These are phyloP conservation scores for Zalerion maritima DNA, from an alignment of 495 filamentous ascomycete genomes.

Conservation along the genomic window DNA sequence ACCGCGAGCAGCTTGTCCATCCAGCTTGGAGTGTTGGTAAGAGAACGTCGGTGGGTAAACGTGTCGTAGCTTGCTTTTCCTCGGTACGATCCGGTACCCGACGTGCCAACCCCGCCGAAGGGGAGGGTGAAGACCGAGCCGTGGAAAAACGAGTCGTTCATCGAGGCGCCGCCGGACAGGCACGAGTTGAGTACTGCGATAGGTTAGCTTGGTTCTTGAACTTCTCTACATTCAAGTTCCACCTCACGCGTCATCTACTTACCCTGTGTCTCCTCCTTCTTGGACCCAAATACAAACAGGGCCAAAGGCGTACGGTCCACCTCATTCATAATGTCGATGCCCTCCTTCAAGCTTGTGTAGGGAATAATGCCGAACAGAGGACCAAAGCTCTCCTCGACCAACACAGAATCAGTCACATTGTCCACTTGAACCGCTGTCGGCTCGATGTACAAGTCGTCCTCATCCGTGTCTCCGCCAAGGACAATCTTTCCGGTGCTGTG, in stretches of 20 bases:
- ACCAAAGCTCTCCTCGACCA: slow-evolving; percentile 76
- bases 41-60: slow-evolving; percentile 66
- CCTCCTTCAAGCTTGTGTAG: slow-evolving; percentile 62
- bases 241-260: slow-evolving; percentile 9
- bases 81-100: slow-evolving; percentile 70
- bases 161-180: slow-evolving; percentile 61
- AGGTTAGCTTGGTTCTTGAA: slow-evolving; percentile 6
- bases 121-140: slow-evolving; percentile 57
- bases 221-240: slow-evolving; percentile 7
- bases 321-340: slow-evolving; percentile 58
- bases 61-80: slow-evolving; percentile 71
- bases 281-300: slow-evolving; percentile 71
- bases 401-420: slow-evolving; percentile 58
- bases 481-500: slow-evolving; percentile 69
- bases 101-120: slow-evolving; percentile 85
- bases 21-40: slow-evolving; percentile 68
- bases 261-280: slow-evolving; percentile 55
- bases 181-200: slow-evolving; percentile 41
- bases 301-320: slow-evolving; percentile 70
- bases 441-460: slow-evolving; percentile 63
- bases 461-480: slow-evolving; percentile 69
- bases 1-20: slow-evolving; percentile 58
- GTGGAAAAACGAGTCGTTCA: slow-evolving; percentile 79
- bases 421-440: slow-evolving; percentile 71
- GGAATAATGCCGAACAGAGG: slow-evolving; percentile 71